Evolutionary conservation across 1,284 basidiomycete genomes (phyloP), one percentile per base, ranked within the genome.

Genomic region (Irpex sp.): DNA sequence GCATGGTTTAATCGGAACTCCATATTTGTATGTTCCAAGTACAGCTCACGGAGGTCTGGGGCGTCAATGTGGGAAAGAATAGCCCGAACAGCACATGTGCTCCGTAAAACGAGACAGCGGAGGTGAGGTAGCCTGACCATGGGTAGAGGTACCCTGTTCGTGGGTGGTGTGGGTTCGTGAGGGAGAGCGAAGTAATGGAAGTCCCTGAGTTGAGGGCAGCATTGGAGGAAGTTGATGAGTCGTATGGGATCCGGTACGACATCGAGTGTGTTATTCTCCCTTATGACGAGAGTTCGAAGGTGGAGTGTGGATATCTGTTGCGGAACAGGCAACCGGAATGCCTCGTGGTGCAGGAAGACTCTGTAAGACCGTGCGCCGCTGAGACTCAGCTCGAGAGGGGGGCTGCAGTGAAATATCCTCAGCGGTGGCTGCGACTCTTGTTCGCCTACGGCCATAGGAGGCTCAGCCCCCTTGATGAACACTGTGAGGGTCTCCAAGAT

Each of bases 11-110:
- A 76, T 53, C 75, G 72, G 64, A 81, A 83, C 61, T 88, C 86
- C 68, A 85, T 82, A 68, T 91, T 91, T 31, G 90, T 77, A 65
- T 87, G 83, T 5, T 83, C 78, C 63, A 92, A 84, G 68, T 80
- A 81, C 56, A 92, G 83, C 59, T 83, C 80, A 53, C 73, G 74
- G 21, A 92, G 80, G 0, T 73, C 75, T 5, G 89, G 89, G 2
- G 82, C 79, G 66, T 84, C 68, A 21, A 92, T 71, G 62, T 80
- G 80, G 0, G 87, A 87, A 58, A 92, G 81, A 46, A 92, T 73
- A 57, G 80, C 79, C 59, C 90, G 86, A 4, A 85, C 81, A 61
- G 81, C 82, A 70, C 85, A 88, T 9, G 87, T 84, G 67, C 78
- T 79, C 57, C 81, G 79, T 26, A 92, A 68, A 35, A 81, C 76